phyloP scores from a whole-genome alignment of 768 basidiomycete species.

The Boletales sp. region DNA sequence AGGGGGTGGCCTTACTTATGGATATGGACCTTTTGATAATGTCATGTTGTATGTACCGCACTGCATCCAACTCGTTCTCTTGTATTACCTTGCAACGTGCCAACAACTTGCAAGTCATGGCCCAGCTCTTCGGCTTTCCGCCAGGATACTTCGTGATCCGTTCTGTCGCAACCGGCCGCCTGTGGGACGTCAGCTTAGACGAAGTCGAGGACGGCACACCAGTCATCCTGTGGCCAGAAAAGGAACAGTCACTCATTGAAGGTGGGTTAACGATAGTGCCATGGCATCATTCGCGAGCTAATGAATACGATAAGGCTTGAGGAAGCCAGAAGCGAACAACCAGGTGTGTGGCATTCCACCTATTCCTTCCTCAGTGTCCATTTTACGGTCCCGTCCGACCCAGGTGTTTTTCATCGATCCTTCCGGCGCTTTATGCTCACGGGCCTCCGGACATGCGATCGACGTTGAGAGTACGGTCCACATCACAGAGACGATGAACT shows the following conservation, averaged over 20 bases:
- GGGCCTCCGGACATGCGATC: constrained; percentile 76
- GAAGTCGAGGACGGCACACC: constrained; percentile 38
- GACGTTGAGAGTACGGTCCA: constrained; percentile 63
- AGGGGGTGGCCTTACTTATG: background rate
- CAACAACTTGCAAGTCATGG: constrained; percentile 4
- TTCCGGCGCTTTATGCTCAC: constrained; percentile 72
- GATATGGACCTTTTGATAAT: background rate
- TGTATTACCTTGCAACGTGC: background rate
- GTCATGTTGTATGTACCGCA: background rate
- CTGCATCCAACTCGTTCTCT: background rate
- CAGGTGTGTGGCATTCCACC: constrained; percentile 44
- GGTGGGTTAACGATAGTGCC: constrained; percentile 37
- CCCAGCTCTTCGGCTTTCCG: constrained; percentile 32
- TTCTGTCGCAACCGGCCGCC: constrained; percentile 31
- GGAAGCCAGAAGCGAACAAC: constrained; percentile 68
- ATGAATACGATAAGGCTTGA: constrained; percentile 45
- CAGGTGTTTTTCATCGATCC: constrained; percentile 85
- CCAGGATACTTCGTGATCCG: constrained; percentile 40
- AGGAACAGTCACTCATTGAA: constrained; percentile 76
- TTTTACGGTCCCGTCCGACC: background rate
- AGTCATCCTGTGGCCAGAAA: constrained; percentile 66
- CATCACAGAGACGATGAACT: background rate
- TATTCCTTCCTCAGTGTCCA: background rate
- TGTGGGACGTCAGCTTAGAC: constrained; percentile 35
- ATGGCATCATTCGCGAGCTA: constrained; percentile 6